Evolutionary conservation across 2,329 filamentous ascomycete species (phyloP), one percentile per base, ranked within the genome.

Genomic region (Claviceps fusiformis): DNA sequence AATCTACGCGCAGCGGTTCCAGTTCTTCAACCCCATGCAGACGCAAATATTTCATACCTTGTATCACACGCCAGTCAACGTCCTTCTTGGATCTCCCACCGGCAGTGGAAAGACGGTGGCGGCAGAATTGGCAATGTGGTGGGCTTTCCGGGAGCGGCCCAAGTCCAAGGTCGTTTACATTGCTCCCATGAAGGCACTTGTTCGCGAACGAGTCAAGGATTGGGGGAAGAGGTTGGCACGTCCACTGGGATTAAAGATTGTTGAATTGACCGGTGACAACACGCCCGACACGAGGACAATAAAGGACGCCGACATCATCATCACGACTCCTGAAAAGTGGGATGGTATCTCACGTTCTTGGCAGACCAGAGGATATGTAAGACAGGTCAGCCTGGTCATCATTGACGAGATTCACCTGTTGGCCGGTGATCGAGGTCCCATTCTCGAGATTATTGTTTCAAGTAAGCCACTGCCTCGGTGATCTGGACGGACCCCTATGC

Each of bases 301-400:
- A 63, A 83, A 91, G 62, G 87, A 97, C 66, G 93, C 93, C 3
- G 93, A 98, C 67, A 89, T 98, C 59, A 98, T 98, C 63, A 90
- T 98, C 63, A 98, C 93, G 0, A 98, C 95, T 0, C 95, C 93
- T n/a, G 93, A 98, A 72, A 98, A 98, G 68, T 98, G 93, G 93
- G 95, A 98, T 67, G 95, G 95, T 80, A 97, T 98, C 62, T 95
- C 89, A 63, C 87, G 93, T 80, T 95, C 89, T 65, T 98, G 95
- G 93, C 91, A 97, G 69, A 97, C 92, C 5, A 86, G 93, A 81
- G 87, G 88, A 58, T 98, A 98, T 62, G 93, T 98, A 45, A 83
- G 90, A 53, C 86, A 96, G 70, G 93, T 98, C 57, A 92, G 90
- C 58, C 75, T 98, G 17, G 93, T 98, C 53, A 96, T 98, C 59